phyloP scores from a whole-genome alignment of 1,139 yeast species.

The Casaregolazyma lundiana region DNA sequence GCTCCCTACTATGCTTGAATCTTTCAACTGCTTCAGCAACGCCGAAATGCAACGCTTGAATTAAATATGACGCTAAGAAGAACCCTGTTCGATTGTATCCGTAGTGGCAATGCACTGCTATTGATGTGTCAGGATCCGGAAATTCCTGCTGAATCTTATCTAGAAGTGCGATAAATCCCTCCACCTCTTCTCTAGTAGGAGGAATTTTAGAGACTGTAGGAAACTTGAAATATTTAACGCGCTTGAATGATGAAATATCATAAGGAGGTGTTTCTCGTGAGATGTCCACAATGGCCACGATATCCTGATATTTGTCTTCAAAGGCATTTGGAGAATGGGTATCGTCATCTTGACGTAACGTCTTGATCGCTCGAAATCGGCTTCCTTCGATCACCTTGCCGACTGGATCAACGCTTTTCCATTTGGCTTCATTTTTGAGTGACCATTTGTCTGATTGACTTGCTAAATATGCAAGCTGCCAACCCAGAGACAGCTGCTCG shows the following conservation, averaged over 20 bases:
- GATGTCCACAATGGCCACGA: slow-evolving; percentile 63
- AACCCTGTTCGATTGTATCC: slow-evolving; percentile 81
- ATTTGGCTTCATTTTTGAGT: slow-evolving; percentile 65
- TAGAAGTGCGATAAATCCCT: slow-evolving; percentile 51
- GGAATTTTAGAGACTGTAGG: slow-evolving; percentile 77
- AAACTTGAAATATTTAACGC: slow-evolving; percentile 60
- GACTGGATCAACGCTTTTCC: slow-evolving; percentile 57
- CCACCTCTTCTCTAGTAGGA: slow-evolving; percentile 59
- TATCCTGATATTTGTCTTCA: slow-evolving; percentile 46
- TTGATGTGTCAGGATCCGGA: slow-evolving; percentile 11
- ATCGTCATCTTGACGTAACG: slow-evolving; percentile 60
- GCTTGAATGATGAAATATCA: slow-evolving; percentile 52
- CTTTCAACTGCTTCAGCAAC: slow-evolving; percentile 63
- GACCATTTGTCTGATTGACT: slow-evolving; percentile 72
- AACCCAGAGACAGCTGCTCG: slow-evolving; percentile 49
- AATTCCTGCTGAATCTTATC: slow-evolving; percentile 42
- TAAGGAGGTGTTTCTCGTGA: slow-evolving; percentile 76
- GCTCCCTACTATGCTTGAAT: slow-evolving; percentile 54
- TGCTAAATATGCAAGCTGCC: slow-evolving; percentile 52
- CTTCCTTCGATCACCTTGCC: slow-evolving; percentile 36
- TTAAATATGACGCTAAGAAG: slow-evolving; percentile 63
- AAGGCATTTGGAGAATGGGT: slow-evolving; percentile 55
- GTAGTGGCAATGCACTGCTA: slow-evolving; percentile 76
- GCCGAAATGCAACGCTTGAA: slow-evolving; percentile 55
- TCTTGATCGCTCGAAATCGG: slow-evolving; percentile 65